These are phyloP conservation scores for Comarum palustre DNA, from an alignment of 306 rosid genomes.

Conservation along the genomic window DNA sequence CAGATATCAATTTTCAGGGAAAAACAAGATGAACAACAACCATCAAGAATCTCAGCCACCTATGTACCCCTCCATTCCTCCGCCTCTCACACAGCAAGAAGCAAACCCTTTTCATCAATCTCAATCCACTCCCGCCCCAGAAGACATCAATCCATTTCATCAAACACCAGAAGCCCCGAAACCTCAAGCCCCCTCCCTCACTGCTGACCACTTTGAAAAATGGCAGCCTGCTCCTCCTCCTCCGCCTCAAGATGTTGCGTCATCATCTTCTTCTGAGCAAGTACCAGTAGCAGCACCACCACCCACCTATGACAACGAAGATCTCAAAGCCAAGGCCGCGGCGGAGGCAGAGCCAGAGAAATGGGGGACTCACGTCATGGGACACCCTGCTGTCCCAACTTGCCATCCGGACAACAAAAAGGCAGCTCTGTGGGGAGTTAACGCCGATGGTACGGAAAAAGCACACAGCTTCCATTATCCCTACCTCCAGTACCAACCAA, in stretches of 20 bases:
- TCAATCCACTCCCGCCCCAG: slow-evolving; percentile 6
- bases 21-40: slow-evolving; percentile 26
- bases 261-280: slow-evolving; percentile 12
- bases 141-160: slow-evolving; percentile 20
- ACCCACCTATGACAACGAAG: background rate
- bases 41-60: slow-evolving; percentile 24
- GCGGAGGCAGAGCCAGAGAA: slow-evolving; percentile 24
- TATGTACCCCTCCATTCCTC: slow-evolving; percentile 20
- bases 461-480: slow-evolving; percentile 40
- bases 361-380: slow-evolving; percentile 61
- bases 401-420: slow-evolving; percentile 50
- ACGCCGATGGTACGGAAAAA: slow-evolving; percentile 22
- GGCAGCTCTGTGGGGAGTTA: slow-evolving; percentile 47
- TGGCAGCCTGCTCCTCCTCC: background rate
- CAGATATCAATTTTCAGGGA: background rate
- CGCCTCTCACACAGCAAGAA: slow-evolving; percentile 15
- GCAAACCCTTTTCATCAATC: slow-evolving; percentile 24
- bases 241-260: background rate
- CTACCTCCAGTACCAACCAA: slow-evolving; percentile 38
- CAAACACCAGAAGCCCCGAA: slow-evolving; percentile 17
- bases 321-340: slow-evolving; percentile 7
- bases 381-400: slow-evolving; percentile 44
- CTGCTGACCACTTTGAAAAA: background rate
- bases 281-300: background rate
- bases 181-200: background rate